Base-by-base conservation (phyloP, 2,329 filamentous ascomycete genomes). In the Aureobasidium sp. region DNA sequence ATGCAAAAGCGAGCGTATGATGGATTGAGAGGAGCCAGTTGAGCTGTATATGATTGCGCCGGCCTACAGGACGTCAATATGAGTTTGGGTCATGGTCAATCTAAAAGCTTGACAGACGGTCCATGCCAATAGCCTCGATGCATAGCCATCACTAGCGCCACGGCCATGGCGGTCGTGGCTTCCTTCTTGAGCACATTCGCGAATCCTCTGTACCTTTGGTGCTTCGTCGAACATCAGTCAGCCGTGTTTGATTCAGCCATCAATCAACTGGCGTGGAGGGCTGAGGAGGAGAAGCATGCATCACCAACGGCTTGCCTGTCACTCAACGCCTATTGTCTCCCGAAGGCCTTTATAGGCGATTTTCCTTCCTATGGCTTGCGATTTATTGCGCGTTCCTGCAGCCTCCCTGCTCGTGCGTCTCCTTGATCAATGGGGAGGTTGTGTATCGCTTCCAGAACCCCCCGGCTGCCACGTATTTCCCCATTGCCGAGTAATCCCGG, bases 131-230 rank as follows among this genome's bases (percentile, higher is more conserved):
- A 57, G 53, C 39, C 39, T 57, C 53, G 53, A 57, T 25, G 53
- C 53, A 57, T 57, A 57, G 53, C 53, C 53, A 57, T 41, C 41
- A 57, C 53, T 57, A 57, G 53, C 53, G 53, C 53, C 39, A 36
- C 29, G 41, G 29, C 39, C 25, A 45, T 34, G 53, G 41, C 27
- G 53, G 25, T 45, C 39, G 53, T 57, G 53, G 53, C 53, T 57
- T 44, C 47, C 52, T 11, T 57, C n/a, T 57, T n/a, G 29, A 57
- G 53, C 53, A 45, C 42, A 41, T 45, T 41, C 27, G 12, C 29
- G 39, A 57, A 57, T 27, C 36, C 53, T 44, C 20, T 34, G 31
- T 12, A 34, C 9, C 31, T 34, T 34, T 34, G 31, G 31, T 34
- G 31, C 31, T 44, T 15, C 29, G 25, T 57, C 37, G 29, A 34